Evolutionary conservation across 805 yeast genomes (phyloP), one percentile per base, ranked within the genome.

Genomic region (Ogataea zsoltii): DNA sequence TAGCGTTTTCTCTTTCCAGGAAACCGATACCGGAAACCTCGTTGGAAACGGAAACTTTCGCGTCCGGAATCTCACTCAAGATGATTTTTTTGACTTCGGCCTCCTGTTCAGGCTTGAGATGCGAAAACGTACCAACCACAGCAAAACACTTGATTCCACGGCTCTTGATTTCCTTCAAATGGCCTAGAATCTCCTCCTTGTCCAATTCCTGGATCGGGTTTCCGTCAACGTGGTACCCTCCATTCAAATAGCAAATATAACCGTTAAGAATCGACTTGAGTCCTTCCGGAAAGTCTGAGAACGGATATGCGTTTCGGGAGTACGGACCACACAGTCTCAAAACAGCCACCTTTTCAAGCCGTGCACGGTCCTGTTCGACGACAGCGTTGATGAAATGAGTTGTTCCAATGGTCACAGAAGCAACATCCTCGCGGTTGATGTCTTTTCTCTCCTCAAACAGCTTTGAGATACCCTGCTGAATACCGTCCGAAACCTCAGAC

Each of bases 341-440:
- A 3, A 74, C 76, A 0, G 77, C 79, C 13, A 74, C 77, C 39
- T 54, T 61, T 15, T 71, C 75, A 38, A 74, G 54, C 38, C 75
- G 56, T 4, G 71, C 67, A 19, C 56, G 49, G 52, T 74, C 78
- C 45, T 68, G 69, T 52, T 75, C 79, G 17, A 75, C 65, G 18
- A 75, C 75, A 13, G 79, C 77, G 57, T 75, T 75, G 54, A 75
- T 73, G 58, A 75, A 75, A 49, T 75, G 79, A 1, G 79, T 75
- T 3, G 79, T 75, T 13, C 80, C 79, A 49, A 75, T 74, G 2
- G 77, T 73, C n/a, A 74, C 74, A 0, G 76, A 60, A 4, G 60
- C 55, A 5, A 75, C 65, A 7, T 64, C 59, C n/a, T 59, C 53
- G n/a, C 49, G 49, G 3, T 42, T 23, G 23, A 59, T 52, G 14